Evolutionary conservation across 495 filamentous ascomycete species (phyloP).

Genomic region (Entonaema liquescens): DNA sequence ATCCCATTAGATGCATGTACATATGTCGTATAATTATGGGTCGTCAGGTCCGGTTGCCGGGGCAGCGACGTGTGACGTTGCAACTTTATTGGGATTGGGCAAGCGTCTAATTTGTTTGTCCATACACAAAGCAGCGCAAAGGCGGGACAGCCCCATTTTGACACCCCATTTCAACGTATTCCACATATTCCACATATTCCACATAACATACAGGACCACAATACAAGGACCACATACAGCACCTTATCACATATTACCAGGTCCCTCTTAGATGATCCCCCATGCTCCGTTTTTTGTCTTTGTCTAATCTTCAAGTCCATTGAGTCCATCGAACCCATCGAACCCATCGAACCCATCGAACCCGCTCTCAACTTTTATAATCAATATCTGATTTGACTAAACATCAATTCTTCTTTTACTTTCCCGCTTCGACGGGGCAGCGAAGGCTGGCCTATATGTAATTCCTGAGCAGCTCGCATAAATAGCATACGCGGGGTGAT

Average conservation of each 20-base stretch:
- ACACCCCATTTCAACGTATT: not conserved
- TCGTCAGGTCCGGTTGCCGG: constrained; percentile 35
- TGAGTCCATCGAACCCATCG: constrained; percentile 8
- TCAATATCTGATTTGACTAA: constrained; percentile 36
- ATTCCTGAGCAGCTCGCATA: not conserved
- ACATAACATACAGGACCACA: not conserved
- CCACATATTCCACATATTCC: not conserved
- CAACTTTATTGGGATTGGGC: constrained; percentile 42
- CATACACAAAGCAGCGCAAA: constrained; percentile 20
- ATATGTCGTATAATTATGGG: constrained; percentile 12
- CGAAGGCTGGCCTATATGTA: constrained; percentile 14
- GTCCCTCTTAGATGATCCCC: constrained; percentile 23
- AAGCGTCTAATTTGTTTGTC: constrained; percentile 41
- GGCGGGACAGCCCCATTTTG: constrained; percentile 15
- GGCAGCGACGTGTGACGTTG: constrained; percentile 40
- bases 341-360: constrained; percentile 5
- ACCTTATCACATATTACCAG: constrained; percentile 32
- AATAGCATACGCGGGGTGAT: constrained; percentile 2
- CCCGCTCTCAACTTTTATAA: constrained; percentile 3
- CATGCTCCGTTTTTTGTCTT: constrained; percentile 39
- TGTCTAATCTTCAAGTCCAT: constrained; percentile 35
- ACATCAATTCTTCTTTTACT: constrained; percentile 28
- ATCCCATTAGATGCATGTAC: not conserved
- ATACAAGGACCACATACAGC: not conserved
- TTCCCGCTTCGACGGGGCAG: constrained; percentile 29